These are phyloP conservation scores for Rubia peregrina DNA, from an alignment of 305 asterid species.

Conservation along the genomic window DNA sequence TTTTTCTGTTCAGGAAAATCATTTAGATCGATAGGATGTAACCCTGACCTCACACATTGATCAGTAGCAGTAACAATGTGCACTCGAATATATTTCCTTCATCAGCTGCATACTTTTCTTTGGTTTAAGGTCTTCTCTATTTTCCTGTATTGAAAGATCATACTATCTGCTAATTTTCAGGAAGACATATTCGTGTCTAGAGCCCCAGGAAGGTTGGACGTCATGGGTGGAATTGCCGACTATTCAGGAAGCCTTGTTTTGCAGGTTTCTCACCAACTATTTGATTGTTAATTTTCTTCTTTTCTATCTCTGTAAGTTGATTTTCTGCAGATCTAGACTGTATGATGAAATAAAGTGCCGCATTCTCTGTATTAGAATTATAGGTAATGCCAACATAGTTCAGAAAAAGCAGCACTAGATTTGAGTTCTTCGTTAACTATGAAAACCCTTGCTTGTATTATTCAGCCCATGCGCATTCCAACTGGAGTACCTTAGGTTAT, in stretches of 20 bases:
- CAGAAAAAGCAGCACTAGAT: neutral
- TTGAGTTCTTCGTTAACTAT: neutral
- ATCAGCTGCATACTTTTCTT: neutral
- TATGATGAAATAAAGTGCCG: neutral
- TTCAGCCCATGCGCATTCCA: neutral
- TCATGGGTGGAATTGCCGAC: conserved; percentile 99
- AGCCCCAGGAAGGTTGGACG: conserved; percentile 99
- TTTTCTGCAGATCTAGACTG: neutral
- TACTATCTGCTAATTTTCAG: conserved; percentile 22
- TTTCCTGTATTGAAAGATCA: neutral
- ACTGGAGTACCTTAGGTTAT: neutral
- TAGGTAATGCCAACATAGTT: neutral
- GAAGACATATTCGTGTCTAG: conserved; percentile 89
- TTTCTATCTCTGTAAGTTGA: neutral
- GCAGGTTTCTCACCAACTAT: conserved; percentile 47
- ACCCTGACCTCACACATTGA: neutral
- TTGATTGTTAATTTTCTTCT: neutral
- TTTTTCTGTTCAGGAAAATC: neutral
- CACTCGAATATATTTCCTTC: neutral
- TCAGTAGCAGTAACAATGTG: neutral
- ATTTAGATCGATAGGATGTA: too few relatives aligned
- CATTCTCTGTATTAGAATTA: neutral
- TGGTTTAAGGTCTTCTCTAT: neutral
- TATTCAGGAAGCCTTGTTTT: conserved; percentile 98
- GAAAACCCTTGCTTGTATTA: neutral